Conservation (phyloP, 2,329 filamentous ascomycete genomes). For the Phaeophleospora eucalypticola region DNA sequence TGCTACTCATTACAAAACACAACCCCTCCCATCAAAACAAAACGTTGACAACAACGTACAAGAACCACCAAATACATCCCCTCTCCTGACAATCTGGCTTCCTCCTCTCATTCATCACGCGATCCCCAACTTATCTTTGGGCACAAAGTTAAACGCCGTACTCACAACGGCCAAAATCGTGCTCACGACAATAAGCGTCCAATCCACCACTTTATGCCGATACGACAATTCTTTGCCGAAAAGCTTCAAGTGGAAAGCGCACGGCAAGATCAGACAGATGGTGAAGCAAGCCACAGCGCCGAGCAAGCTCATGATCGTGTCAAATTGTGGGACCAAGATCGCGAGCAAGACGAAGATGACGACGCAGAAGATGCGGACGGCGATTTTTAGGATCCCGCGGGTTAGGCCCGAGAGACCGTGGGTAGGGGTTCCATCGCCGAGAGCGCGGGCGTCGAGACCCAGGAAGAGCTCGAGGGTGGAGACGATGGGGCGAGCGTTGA, state of each 20-base stretch:
- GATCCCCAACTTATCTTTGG: constrained; percentile 65
- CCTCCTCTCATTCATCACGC: no score
- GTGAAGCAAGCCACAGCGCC: constrained; percentile 88
- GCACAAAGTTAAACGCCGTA: constrained; percentile 84
- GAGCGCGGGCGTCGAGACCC: constrained; percentile 61
- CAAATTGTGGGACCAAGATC: constrained; percentile 71
- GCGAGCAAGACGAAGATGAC: constrained; percentile 73
- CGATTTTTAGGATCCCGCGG: constrained; percentile 55
- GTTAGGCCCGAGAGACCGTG: constrained; percentile 54
- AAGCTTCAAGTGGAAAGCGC: constrained; percentile 85
- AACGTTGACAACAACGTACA: no score
- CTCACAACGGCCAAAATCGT: constrained; percentile 67
- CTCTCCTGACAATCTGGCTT: no score
- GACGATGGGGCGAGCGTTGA: constrained; percentile 73
- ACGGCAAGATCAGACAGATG: constrained; percentile 86
- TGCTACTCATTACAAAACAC: no score
- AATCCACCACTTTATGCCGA: constrained; percentile 63
- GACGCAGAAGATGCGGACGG: constrained; percentile 63
- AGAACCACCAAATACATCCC: no score
- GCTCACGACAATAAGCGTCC: constrained; percentile 65
- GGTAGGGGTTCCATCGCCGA: constrained; percentile 49
- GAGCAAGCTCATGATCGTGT: constrained; percentile 86
- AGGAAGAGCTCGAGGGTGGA: constrained; percentile 76
- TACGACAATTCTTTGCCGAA: constrained; percentile 68
- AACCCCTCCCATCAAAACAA: no score